These are phyloP conservation scores for Anaeramoeba flamelloides DNA, from an alignment of 78 protist genomes.

Conservation along the genomic window DNA sequence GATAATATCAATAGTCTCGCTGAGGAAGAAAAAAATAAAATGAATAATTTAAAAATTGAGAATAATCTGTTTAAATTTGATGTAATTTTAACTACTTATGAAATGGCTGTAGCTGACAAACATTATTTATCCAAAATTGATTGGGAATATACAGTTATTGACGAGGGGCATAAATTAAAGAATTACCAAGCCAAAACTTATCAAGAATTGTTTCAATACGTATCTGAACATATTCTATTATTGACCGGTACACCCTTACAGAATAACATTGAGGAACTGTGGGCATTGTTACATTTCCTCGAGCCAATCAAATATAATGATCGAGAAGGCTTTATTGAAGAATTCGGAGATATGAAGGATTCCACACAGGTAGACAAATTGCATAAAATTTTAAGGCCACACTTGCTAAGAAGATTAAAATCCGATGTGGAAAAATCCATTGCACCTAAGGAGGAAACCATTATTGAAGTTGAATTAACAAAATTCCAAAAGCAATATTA, in stretches of 20 bases:
- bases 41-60: too few relatives aligned
- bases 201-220: constrained; percentile 20
- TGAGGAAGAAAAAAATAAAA: too few relatives aligned
- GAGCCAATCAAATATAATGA: constrained; percentile 32
- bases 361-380: constrained; percentile 37
- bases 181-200: constrained; percentile 74
- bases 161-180: constrained; percentile 97
- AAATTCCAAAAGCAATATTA: constrained; percentile 66
- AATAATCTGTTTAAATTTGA: too few relatives aligned
- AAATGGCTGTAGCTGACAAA: constrained; percentile 19
- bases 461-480: constrained; percentile 60
- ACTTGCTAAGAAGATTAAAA: constrained; percentile 78
- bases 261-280: constrained; percentile 41
- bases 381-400: constrained; percentile 69
- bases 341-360: too few relatives aligned
- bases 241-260: constrained; percentile 87
- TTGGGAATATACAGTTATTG: constrained; percentile 60
- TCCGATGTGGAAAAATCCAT: constrained; percentile 63
- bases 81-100: constrained; percentile 33
- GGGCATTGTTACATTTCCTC: constrained; percentile 54
- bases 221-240: constrained; percentile 48
- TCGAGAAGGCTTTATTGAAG: constrained; percentile 6
- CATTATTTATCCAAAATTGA: neutral
- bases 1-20: too few relatives aligned
- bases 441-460: constrained; percentile 25